Evolutionary conservation across 371 early-diverging fungal genomes (phyloP).

Genomic region (Syncephalastrum contaminatum): DNA sequence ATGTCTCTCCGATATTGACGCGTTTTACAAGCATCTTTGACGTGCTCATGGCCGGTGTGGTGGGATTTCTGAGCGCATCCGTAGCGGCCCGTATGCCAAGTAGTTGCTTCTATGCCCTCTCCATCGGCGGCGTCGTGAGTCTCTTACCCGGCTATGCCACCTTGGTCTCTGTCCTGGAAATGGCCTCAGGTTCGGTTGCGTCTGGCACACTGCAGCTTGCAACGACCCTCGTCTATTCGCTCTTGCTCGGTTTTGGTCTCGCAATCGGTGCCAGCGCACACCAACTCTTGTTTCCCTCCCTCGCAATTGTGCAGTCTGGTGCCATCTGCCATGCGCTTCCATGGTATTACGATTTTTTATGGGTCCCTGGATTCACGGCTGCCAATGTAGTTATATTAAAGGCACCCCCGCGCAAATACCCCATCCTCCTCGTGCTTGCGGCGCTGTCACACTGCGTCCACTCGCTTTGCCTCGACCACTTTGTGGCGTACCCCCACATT

Average conservation of each 20-base stretch:
- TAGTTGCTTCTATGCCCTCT: constrained; percentile 58
- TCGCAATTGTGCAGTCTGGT: constrained; percentile 16
- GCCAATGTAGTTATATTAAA: constrained; percentile 20
- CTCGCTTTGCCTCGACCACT: constrained; percentile 15
- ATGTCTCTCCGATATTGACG: constrained; percentile 52
- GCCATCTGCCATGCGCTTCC: constrained; percentile 23
- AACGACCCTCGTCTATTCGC: constrained; percentile 68
- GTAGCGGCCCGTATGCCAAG: constrained; percentile 23
- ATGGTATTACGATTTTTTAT: constrained; percentile 20
- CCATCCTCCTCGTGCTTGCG: constrained; percentile 22
- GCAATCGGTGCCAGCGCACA: constrained; percentile 60
- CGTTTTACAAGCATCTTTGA: constrained; percentile 64
- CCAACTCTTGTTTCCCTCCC: constrained; percentile 25
- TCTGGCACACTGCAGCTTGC: constrained; percentile 75
- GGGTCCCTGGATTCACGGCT: constrained; percentile 27
- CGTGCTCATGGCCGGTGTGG: constrained; percentile 53
- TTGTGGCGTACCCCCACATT: constrained; percentile 28
- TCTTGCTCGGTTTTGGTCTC: constrained; percentile 73
- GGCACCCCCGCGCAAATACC: constrained; percentile 20
- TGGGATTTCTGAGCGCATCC: constrained; percentile 54
- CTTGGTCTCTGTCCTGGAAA: constrained; percentile 70
- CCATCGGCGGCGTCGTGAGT: constrained; percentile 59
- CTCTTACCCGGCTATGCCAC: constrained; percentile 68
- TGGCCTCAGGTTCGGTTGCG: constrained; percentile 73
- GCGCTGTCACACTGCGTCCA: constrained; percentile 25